Evolutionary conservation across 176 grass and related monocot species (phyloP), one percentile per base, ranked within the genome.

Genomic region (Oryza brachyantha): DNA sequence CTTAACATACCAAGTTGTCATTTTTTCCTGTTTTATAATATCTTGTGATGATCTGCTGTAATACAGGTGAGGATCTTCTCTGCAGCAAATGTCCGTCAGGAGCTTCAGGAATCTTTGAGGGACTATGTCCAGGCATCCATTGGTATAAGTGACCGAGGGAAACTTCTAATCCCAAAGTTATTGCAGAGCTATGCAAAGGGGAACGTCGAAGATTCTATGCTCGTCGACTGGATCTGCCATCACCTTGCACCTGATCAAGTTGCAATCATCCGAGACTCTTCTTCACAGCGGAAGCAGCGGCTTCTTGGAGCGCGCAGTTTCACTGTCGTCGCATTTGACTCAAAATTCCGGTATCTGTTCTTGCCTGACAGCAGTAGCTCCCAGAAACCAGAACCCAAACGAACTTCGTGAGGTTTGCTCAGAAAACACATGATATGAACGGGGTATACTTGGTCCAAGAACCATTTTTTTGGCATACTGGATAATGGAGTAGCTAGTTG

Each of bases 1-100:
- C 6, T 3, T 70, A 42, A 7, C 40, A 8, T 29, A 22, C 28
- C 41, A 46, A 46, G 3, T 31, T 71, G 13, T 57, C 9, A 22
- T 55, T 21, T 57, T 57, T 57, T 57, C 2, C n/a, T n/a, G 5
- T 52, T 50, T 57, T 57, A 24, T 52, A 52, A 17, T 21, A 52
- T 45, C 36, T 10, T 22, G 70, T 62, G 54, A 60, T 54, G 17
- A 70, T 58, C 11, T 86, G 27, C 80, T 76, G 46, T 54, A 0
- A 29, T 86, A 61, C 86, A 95, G 96, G 92, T 99, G 48, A 90
- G 82, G 69, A 89, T 99, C 62, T 99, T 95, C 83, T 91, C 92
- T 0, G 86, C 96, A 3, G 72, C 71, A 32, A 93, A 85, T 85
- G 83, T 95, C 42, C 82, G 78, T 14, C 78, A 82, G 1, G 96